Evolutionary conservation across 352 stramenopile genomes (phyloP).

Genomic region (Globisporangium ultimum): DNA sequence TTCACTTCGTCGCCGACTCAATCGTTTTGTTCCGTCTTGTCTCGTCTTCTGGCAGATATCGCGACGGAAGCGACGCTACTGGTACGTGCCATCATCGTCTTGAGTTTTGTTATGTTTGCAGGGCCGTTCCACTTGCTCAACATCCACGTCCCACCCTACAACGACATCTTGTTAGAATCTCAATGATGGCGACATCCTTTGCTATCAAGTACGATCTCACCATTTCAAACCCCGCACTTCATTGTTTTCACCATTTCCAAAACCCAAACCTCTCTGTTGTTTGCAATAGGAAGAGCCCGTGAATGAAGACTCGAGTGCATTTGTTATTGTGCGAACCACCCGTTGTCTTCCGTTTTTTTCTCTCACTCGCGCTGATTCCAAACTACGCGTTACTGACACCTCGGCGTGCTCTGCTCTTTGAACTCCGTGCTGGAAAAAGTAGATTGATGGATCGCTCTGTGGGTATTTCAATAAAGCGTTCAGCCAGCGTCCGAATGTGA

Average conservation of each 20-base stretch:
- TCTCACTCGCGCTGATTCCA: too few relatives aligned
- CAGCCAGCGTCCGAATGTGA: conserved; percentile 29
- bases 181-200: conserved; percentile 63
- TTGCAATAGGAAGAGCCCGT: conserved; percentile 44
- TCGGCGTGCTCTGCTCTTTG: background rate
- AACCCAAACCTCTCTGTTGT: background rate
- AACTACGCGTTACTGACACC: too few relatives aligned
- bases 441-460: conserved; percentile 70
- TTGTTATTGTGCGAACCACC: conserved; percentile 35
- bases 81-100: conserved; percentile 17
- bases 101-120: conserved; percentile 12
- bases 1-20: background rate
- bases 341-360: background rate
- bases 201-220: conserved; percentile 38
- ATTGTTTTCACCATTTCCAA: background rate
- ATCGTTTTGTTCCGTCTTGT: background rate
- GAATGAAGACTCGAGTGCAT: conserved; percentile 30
- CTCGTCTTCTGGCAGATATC: conserved; percentile 29
- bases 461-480: conserved; percentile 69
- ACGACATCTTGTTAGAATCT: conserved; percentile 9
- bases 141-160: too few relatives aligned
- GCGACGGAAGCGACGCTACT: conserved; percentile 49
- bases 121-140: conserved; percentile 7
- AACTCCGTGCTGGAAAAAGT: background rate
- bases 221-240: background rate